These are phyloP conservation scores for Rosa multiflora DNA, from an alignment of 306 rosid genomes.

Conservation along the genomic window DNA sequence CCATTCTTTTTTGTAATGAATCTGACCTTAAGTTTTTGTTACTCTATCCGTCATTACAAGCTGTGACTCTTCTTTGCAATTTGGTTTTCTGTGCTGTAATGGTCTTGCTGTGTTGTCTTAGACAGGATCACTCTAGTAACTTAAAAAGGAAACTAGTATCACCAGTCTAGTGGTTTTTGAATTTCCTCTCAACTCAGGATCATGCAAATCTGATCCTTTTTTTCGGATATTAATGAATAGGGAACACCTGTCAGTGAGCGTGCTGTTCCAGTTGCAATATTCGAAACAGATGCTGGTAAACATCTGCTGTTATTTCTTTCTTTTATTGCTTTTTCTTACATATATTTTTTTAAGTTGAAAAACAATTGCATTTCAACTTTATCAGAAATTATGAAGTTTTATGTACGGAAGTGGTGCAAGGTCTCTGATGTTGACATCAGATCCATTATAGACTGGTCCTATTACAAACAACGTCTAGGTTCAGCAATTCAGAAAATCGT, in stretches of 20 bases:
- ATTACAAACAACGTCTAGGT: conserved; percentile 93
- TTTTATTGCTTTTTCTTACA: conserved; percentile 18
- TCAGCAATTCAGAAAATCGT: conserved; percentile 91
- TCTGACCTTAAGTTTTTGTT: background rate
- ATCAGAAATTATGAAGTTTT: conserved; percentile 90
- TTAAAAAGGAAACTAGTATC: background rate
- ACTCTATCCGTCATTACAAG: background rate
- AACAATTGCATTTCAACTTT: conserved; percentile 20
- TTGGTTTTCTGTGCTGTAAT: background rate
- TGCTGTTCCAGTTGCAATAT: conserved; percentile 98
- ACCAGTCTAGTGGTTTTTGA: background rate
- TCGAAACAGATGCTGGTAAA: conserved; percentile 90
- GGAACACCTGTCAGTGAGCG: conserved; percentile 99
- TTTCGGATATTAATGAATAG: conserved; percentile 39
- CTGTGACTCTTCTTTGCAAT: background rate
- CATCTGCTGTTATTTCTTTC: conserved; percentile 23
- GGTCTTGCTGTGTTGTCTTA: conserved; percentile 3
- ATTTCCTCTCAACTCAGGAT: background rate
- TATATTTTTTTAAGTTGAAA: conserved; percentile 21
- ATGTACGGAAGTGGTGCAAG: conserved; percentile 98
- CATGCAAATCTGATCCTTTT: background rate
- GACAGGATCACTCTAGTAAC: background rate
- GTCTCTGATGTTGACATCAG: conserved; percentile 84
- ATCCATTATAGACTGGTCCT: conserved; percentile 95
- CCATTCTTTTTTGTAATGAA: background rate